These are phyloP conservation scores for Pelargonium australe DNA, from an alignment of 441 rosid genomes.

Conservation along the genomic window DNA sequence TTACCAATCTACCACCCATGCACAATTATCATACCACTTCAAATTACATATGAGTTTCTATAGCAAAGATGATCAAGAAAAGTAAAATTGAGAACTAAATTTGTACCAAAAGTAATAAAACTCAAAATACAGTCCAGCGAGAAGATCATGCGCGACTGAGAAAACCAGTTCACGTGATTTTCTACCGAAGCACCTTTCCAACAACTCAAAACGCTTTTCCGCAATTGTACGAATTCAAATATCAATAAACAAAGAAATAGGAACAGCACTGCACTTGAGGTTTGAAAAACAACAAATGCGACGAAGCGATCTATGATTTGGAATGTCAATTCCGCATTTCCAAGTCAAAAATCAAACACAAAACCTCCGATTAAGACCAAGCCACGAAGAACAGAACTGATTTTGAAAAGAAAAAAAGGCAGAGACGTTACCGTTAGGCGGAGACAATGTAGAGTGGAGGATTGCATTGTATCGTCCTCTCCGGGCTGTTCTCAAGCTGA, in stretches of 20 bases:
- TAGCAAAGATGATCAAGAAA: not conserved
- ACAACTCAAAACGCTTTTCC: not conserved
- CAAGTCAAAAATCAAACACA: slow-evolving; percentile 12
- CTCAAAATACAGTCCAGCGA: not conserved
- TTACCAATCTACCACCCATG: not conserved
- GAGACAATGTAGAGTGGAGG: not conserved
- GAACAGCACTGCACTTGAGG: not conserved
- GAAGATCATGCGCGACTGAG: not conserved
- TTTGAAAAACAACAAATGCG: not conserved
- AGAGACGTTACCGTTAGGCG: not conserved
- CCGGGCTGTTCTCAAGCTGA: not conserved
- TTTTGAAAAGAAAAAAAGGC: no score
- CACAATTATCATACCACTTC: not conserved
- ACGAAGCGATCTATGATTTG: slow-evolving; percentile 24
- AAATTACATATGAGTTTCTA: not conserved
- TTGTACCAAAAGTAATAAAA: not conserved
- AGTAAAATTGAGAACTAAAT: not conserved
- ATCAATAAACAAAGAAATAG: not conserved
- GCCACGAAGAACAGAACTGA: not conserved
- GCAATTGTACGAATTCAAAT: not conserved
- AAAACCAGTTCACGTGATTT: not conserved
- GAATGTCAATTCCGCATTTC: slow-evolving; percentile 8
- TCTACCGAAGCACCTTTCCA: not conserved
- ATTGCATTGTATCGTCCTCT: not conserved
- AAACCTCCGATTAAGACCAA: not conserved